Percentiles rank a stretch among this genome's conserved stretches.
Evolutionary conservation across 768 basidiomycete species (phyloP).

Genomic region (Leucocoprinus leucothites): DNA sequence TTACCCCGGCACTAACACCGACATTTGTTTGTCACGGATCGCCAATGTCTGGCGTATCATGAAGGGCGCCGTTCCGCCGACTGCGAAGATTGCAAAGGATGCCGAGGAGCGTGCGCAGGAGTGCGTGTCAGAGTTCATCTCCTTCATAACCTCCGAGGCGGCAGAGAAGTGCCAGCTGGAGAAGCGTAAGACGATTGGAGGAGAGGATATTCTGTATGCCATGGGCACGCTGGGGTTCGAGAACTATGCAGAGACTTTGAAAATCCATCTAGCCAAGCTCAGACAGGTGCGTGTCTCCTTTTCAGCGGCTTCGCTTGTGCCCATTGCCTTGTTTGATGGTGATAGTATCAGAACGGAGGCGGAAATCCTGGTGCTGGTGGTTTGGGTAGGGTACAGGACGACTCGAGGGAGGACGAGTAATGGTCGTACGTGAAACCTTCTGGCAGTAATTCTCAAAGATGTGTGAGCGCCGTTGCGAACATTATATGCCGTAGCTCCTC

Average conservation of each 20-base stretch:
- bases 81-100: constrained; percentile 96
- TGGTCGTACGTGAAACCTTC: background rate
- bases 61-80: constrained; percentile 86
- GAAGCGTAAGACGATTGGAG: constrained; percentile 97
- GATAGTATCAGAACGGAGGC: constrained; percentile 8
- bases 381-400: constrained; percentile 3
- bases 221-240: constrained; percentile 93
- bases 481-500: constrained; percentile 30
- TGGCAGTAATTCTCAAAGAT: background rate
- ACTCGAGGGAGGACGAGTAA: constrained; percentile 4
- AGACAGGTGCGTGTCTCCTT: constrained; percentile 53
- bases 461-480: constrained; percentile 17
- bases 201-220: constrained; percentile 96
- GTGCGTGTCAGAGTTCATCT: constrained; percentile 97
- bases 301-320: background rate
- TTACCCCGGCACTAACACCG: constrained; percentile 32
- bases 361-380: background rate
- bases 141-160: constrained; percentile 96
- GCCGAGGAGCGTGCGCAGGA: constrained; percentile 99
- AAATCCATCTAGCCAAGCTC: constrained; percentile 89
- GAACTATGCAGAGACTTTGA: constrained; percentile 90
- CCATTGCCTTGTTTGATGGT: background rate
- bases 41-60: constrained; percentile 98
- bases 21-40: constrained; percentile 55
- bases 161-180: constrained; percentile 92